Evolutionary conservation across 2,329 filamentous ascomycete species (phyloP).

Genomic region (Eurotiales sp.): DNA sequence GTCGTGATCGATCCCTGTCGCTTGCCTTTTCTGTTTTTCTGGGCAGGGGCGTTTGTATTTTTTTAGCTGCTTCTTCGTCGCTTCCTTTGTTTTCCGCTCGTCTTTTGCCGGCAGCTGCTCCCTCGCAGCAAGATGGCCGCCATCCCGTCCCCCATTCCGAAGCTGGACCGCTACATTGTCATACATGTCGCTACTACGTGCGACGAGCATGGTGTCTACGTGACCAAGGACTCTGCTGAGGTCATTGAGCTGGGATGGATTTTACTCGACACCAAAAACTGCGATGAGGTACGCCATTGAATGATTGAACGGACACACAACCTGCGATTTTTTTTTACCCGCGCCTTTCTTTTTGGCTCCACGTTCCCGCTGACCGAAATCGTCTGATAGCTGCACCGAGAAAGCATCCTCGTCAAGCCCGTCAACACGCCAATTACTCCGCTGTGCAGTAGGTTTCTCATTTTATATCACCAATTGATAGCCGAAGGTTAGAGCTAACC

Average conservation of each 20-base stretch:
- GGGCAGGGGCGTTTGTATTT: slow-evolving; percentile 15
- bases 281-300: slow-evolving; percentile 72
- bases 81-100: slow-evolving; percentile 10
- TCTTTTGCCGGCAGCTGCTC: slow-evolving; percentile 14
- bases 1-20: slow-evolving; percentile 16
- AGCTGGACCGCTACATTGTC: slow-evolving; percentile 93
- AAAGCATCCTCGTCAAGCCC: slow-evolving; percentile 95
- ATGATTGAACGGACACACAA: no score
- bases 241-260: slow-evolving; percentile 99
- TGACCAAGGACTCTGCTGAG: slow-evolving; percentile 98
- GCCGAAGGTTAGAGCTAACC: slow-evolving; percentile 13
- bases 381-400: slow-evolving; percentile 71
- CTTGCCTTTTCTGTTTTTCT: slow-evolving; percentile 12
- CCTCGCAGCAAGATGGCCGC: slow-evolving; percentile 39
- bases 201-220: slow-evolving; percentile 98
- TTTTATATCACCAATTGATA: slow-evolving; percentile 12
- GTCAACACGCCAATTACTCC: slow-evolving; percentile 98
- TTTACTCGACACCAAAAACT: slow-evolving; percentile 81
- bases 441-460: slow-evolving; percentile 80
- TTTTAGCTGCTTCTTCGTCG: not conserved
- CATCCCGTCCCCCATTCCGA: slow-evolving; percentile 55
- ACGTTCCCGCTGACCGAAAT: slow-evolving; percentile 29
- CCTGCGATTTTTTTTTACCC: slow-evolving; percentile 1
- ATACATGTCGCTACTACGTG: slow-evolving; percentile 98
- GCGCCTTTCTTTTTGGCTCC: slow-evolving; percentile 11